Evolutionary conservation across 1,139 yeast species (phyloP), one percentile per base, ranked within the genome.

Genomic region (Pneumocystis canis): DNA sequence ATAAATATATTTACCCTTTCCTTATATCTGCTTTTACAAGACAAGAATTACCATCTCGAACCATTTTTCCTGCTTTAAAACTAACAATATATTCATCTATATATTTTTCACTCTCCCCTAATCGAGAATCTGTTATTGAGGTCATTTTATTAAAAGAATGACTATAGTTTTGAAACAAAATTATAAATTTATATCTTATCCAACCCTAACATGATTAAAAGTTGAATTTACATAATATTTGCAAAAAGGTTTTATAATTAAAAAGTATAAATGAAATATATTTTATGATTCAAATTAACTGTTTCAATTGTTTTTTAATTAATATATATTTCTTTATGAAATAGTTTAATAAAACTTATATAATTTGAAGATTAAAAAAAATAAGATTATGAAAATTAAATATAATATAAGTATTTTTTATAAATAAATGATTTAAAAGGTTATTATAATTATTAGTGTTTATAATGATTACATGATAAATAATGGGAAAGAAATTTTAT

Each of bases 1-100:
- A 31, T 30, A 2, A 32, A 25, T 14, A 14, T 32, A 35, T 57
- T 32, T 61, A 61, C 63, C 66, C 66, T 57, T 65, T 62, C 11
- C 66, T 62, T 2, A 64, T 60, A 32, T 65, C 66, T 31, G 66
- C 63, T 60, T 47, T 63, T 63, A 58, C 65, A 25, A 58, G 41
- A 9, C 60, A 61, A n/a, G 67, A 59, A 37, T 60, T 62, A 18
- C 74, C 78, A 53, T 75, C 78, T 37, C 66, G 64, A 32, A 57
- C 58, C 37, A 66, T 41, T 35, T 59, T 62, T 33, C 66, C 66
- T 18, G 66, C 66, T 58, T 65, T 65, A 63, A 65, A 64, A n/a
- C 30, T 35, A 9, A 57, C 58, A 57, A 57, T 47, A 47, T 47
- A 25, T 25, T 47, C 31, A 25, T 47, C 31, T 25, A 25, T 47